These are phyloP conservation scores for Colletotrichum sp. DNA, from an alignment of 2,329 filamentous ascomycete species.

Conservation along the genomic window DNA sequence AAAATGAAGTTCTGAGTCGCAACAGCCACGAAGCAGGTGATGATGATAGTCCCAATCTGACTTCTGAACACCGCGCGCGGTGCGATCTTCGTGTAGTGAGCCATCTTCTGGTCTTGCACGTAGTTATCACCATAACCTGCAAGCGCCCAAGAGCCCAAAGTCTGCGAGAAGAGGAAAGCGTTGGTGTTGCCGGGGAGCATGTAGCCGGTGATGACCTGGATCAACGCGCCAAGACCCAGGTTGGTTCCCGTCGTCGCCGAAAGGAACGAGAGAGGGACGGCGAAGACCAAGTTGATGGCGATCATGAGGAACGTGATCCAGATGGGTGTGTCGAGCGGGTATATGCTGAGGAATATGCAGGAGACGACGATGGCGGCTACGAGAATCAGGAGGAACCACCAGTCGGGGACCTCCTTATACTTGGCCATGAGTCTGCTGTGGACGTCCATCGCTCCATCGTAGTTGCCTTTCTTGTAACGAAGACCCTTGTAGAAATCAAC, in stretches of 20 bases:
- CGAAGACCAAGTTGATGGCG: slow-evolving; percentile 43
- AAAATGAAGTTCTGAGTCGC: slow-evolving; percentile 48
- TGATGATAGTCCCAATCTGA: slow-evolving; percentile 50
- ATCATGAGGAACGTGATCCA: slow-evolving; percentile 37
- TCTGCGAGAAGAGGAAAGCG: slow-evolving; percentile 28
- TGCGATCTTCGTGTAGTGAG: slow-evolving; percentile 36
- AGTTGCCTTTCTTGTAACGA: slow-evolving; percentile 42
- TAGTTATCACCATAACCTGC: slow-evolving; percentile 48
- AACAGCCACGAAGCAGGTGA: slow-evolving; percentile 41
- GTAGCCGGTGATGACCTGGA: slow-evolving; percentile 48
- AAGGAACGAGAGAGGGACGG: slow-evolving; percentile 47
- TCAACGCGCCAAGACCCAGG: slow-evolving; percentile 43
- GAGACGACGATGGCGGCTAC: slow-evolving; percentile 36
- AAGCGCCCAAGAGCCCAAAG: slow-evolving; percentile 32
- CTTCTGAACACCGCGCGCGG: slow-evolving; percentile 38
- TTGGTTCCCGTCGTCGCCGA: slow-evolving; percentile 51
- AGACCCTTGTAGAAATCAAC: slow-evolving; percentile 43
- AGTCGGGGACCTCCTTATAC: slow-evolving; percentile 53
- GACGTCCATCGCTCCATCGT: slow-evolving; percentile 46
- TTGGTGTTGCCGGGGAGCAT: slow-evolving; percentile 44
- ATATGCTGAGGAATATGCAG: slow-evolving; percentile 33
- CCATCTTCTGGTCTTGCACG: slow-evolving; percentile 36
- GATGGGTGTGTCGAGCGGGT: slow-evolving; percentile 31
- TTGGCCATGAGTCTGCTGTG: slow-evolving; percentile 47
- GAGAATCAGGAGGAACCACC: slow-evolving; percentile 52